Percentiles rank a stretch among this genome's conserved stretches.
phyloP scores from a whole-genome alignment of 139 green algal genomes.

The Dunaliella sp. region DNA sequence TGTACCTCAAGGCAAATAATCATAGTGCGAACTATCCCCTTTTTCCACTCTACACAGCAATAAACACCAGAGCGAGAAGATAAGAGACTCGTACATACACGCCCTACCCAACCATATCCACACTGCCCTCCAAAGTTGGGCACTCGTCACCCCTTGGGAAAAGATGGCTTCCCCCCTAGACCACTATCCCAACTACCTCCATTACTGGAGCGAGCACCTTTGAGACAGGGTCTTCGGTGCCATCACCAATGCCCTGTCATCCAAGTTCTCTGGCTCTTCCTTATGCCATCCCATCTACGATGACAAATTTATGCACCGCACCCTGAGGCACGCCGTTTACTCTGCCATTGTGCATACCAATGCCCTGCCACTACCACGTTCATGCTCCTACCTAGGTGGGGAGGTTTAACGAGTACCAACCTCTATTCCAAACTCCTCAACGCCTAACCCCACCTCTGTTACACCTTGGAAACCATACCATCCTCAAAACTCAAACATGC shows the following conservation, averaged over 20 bases:
- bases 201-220: background rate
- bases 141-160: background rate
- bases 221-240: background rate
- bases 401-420: background rate
- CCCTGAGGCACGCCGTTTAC: background rate
- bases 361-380: background rate
- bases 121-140: background rate
- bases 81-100: background rate
- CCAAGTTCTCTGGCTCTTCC: background rate
- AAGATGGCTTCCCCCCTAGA: background rate
- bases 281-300: background rate
- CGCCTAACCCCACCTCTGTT: background rate
- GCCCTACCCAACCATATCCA: no score
- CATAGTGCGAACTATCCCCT: no score
- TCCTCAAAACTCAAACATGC: background rate
- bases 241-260: background rate
- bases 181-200: background rate
- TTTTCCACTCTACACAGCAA: background rate
- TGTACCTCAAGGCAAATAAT: no score
- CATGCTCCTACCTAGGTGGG: background rate
- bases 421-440: background rate
- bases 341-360: background rate
- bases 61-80: background rate
- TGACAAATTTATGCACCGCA: background rate
- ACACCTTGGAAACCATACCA: background rate